Percentiles rank a stretch among this genome's conserved stretches.
phyloP scores from a whole-genome alignment of 2,329 filamentous ascomycete genomes.

The Trichoderma aggressivum region DNA sequence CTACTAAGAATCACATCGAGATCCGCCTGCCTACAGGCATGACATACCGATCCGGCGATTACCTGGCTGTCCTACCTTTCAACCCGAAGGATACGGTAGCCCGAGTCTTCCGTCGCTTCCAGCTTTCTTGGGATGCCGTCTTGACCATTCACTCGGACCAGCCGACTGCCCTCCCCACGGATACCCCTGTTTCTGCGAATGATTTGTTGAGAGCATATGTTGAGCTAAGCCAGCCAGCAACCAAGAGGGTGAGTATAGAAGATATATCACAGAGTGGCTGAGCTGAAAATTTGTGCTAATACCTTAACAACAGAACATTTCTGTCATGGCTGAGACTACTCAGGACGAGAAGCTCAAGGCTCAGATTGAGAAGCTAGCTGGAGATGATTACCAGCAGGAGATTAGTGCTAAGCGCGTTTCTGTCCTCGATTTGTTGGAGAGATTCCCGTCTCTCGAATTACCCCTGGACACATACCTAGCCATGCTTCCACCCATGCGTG shows the following conservation, averaged over 20 bases:
- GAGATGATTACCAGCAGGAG: conserved; percentile 46
- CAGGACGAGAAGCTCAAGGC: conserved; percentile 42
- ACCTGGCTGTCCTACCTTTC: conserved; percentile 68
- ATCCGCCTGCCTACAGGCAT: conserved; percentile 64
- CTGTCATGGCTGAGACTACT: conserved; percentile 46
- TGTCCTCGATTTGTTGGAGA: conserved; percentile 66
- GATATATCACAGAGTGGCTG: background rate
- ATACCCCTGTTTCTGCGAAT: conserved; percentile 55
- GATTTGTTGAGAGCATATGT: conserved; percentile 68
- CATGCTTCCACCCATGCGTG: conserved; percentile 73
- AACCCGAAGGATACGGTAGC: conserved; percentile 62
- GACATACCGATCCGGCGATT: conserved; percentile 71
- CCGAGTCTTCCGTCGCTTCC: conserved; percentile 62
- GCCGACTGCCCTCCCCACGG: conserved; percentile 53
- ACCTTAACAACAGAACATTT: conserved; percentile 30
- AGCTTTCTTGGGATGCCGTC: conserved; percentile 65
- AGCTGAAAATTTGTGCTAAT: conserved; percentile 17
- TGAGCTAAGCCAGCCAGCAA: conserved; percentile 69
- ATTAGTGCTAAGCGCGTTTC: conserved; percentile 57
- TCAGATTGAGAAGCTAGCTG: conserved; percentile 46
- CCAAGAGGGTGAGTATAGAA: conserved; percentile 52
- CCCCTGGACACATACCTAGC: conserved; percentile 65
- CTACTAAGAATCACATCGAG: conserved; percentile 62
- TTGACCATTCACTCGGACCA: conserved; percentile 56
- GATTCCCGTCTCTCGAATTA: conserved; percentile 56